phyloP scores from a whole-genome alignment of 768 basidiomycete genomes.

The Lactifluus subvellereus region DNA sequence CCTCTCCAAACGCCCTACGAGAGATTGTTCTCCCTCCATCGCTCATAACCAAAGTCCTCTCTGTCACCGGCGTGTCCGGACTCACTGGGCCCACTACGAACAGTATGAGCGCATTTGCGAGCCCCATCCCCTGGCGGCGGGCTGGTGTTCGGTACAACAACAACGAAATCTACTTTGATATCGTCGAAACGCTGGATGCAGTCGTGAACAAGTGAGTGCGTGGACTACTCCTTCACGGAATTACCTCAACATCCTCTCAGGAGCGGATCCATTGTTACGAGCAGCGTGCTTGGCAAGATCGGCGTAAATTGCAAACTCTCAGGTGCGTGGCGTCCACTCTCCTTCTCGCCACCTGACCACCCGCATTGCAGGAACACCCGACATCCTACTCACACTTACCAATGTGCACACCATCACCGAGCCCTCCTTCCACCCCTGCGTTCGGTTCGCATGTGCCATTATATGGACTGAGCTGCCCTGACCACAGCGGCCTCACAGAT shows the following conservation, averaged over 20 bases:
- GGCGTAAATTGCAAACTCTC: conserved; percentile 72
- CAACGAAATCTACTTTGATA: conserved; percentile 93
- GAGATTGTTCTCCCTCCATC: conserved; percentile 94
- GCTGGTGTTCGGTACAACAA: conserved; percentile 73
- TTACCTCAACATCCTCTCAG: conserved; percentile 34
- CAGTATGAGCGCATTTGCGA: conserved; percentile 56
- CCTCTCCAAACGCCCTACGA: conserved; percentile 80
- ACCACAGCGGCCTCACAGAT: conserved; percentile 36
- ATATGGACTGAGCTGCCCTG: not conserved
- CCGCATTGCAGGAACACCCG: conserved; percentile 66
- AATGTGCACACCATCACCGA: conserved; percentile 38
- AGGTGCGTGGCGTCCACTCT: conserved; percentile 37
- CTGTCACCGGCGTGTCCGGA: conserved; percentile 45
- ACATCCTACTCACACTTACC: conserved; percentile 71
- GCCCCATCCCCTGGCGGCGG: conserved; percentile 92
- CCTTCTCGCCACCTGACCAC: not conserved
- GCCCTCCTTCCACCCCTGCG: conserved; percentile 88
- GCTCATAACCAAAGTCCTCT: conserved; percentile 50
- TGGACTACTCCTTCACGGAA: too few relatives aligned
- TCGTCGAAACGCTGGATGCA: conserved; percentile 75
- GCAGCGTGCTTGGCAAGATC: conserved; percentile 71
- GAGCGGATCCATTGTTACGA: conserved; percentile 59
- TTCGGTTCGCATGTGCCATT: conserved; percentile 51
- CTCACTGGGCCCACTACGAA: conserved; percentile 27
- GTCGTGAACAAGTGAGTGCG: conserved; percentile 67